Evolutionary conservation across 495 filamentous ascomycete genomes (phyloP).

Genomic region (Aspergillus taichungensis): DNA sequence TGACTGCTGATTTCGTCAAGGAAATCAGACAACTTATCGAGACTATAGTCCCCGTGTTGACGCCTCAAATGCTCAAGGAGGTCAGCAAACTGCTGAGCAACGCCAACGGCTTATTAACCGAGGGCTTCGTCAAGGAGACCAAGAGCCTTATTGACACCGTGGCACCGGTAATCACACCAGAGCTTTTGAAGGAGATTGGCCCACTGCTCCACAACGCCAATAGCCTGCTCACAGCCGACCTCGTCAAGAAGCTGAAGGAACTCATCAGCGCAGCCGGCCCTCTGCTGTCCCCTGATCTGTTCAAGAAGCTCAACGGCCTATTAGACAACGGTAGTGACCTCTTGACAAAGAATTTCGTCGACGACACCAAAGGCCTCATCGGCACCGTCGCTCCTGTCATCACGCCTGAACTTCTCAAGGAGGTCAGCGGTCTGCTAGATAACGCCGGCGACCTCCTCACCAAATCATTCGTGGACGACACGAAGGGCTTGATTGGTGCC

Average conservation of each 20-base stretch:
- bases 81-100: conserved; percentile 21
- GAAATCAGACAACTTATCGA: conserved; percentile 29
- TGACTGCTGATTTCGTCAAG: conserved; percentile 21
- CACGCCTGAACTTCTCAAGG: conserved; percentile 26
- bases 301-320: conserved; percentile 16
- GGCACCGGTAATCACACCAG: conserved; percentile 25
- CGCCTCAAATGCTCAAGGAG: conserved; percentile 18
- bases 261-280: conserved; percentile 22
- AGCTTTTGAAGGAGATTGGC: conserved; percentile 30
- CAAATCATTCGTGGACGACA: conserved; percentile 25
- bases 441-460: conserved; percentile 29
- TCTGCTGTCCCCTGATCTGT: conserved; percentile 15
- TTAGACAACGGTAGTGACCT: conserved; percentile 17
- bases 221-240: conserved; percentile 28
- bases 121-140: conserved; percentile 29
- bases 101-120: conserved; percentile 24
- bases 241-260: conserved; percentile 32
- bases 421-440: conserved; percentile 28
- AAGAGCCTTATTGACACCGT: conserved; percentile 29
- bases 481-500: conserved; percentile 19
- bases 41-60: conserved; percentile 16
- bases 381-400: conserved; percentile 20
- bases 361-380: conserved; percentile 10
- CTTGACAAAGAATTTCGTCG: conserved; percentile 14
- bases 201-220: conserved; percentile 35